Evolutionary conservation across 1,284 basidiomycete species (phyloP).

Genomic region (Heterobasidion annosum): DNA sequence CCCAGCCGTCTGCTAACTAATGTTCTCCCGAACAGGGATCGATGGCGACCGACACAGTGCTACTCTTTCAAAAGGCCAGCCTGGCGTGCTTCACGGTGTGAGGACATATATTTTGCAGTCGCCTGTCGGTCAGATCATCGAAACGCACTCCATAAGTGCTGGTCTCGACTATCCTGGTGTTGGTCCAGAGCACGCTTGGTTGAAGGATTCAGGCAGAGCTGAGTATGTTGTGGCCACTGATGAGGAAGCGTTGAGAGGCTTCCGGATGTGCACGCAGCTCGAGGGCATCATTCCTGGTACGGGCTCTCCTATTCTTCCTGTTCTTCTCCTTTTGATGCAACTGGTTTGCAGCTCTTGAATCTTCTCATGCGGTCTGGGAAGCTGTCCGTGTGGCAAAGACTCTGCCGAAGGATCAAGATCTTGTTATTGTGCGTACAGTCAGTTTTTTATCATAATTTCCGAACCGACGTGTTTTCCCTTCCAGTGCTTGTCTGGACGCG

Average conservation of each 20-base stretch:
- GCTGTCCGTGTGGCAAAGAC: slow-evolving; percentile 82
- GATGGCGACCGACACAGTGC: slow-evolving; percentile 87
- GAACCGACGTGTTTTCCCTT: background rate
- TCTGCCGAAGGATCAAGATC: slow-evolving; percentile 75
- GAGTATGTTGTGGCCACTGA: slow-evolving; percentile 94
- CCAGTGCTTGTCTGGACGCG: slow-evolving; percentile 82
- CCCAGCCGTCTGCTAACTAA: no score
- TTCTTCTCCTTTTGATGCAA: background rate
- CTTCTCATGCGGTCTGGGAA: slow-evolving; percentile 93
- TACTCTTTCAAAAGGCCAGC: slow-evolving; percentile 82
- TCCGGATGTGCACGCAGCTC: slow-evolving; percentile 83
- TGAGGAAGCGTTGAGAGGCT: slow-evolving; percentile 87
- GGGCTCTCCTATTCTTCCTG: slow-evolving; percentile 13
- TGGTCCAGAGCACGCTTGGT: slow-evolving; percentile 95
- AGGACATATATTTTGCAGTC: slow-evolving; percentile 93
- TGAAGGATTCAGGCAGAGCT: slow-evolving; percentile 90
- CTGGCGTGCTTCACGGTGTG: slow-evolving; percentile 95
- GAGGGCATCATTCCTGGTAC: slow-evolving; percentile 96
- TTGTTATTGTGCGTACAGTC: slow-evolving; percentile 73
- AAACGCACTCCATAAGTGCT: slow-evolving; percentile 96
- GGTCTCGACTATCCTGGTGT: slow-evolving; percentile 92
- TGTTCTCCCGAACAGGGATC: slow-evolving; percentile 36
- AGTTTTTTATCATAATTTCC: background rate
- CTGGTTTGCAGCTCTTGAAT: slow-evolving; percentile 69
- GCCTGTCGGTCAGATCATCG: slow-evolving; percentile 84